A percentile compares a stretch with the other conserved stretches of the same genome.
Conservation (phyloP, 75 land plant species). For the Cupressus sempervirens region DNA sequence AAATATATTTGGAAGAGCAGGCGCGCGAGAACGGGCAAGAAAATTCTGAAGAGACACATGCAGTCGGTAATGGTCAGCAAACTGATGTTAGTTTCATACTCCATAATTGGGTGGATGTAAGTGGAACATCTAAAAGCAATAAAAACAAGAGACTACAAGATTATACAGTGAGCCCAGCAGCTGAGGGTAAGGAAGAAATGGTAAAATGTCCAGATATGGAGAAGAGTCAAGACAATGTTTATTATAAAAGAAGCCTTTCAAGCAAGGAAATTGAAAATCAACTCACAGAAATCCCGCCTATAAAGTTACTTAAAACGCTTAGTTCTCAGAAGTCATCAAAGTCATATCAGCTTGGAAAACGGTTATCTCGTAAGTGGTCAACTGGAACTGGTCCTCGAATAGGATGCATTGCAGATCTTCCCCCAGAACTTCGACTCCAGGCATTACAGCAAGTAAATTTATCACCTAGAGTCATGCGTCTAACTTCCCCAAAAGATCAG, state of each 20-base stretch:
- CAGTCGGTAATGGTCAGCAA: neutral
- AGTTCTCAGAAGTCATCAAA: neutral
- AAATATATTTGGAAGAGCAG: neutral
- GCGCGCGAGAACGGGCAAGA: neutral
- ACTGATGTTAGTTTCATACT: neutral
- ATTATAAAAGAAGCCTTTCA: conserved; percentile 12
- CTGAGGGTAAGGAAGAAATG: conserved; percentile 4
- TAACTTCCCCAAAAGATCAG: conserved; percentile 7
- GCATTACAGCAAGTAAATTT: conserved; percentile 41
- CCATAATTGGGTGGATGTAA: neutral
- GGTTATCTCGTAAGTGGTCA: conserved; percentile 23
- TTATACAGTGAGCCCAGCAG: neutral
- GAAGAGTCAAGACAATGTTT: neutral
- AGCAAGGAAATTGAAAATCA: conserved; percentile 14
- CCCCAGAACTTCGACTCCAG: conserved; percentile 22
- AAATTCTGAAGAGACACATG: neutral
- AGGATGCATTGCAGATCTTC: conserved; percentile 22
- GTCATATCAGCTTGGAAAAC: conserved; percentile 19
- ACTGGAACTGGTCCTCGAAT: conserved; percentile 26
- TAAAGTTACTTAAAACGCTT: neutral
- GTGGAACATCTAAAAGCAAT: neutral
- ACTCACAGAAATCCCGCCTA: neutral
- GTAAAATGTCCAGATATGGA: neutral
- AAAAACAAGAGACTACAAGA: neutral
- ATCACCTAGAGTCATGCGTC: conserved; percentile 22